Evolutionary conservation across 306 rosid species (phyloP).

Genomic region (Acacia confusa): DNA sequence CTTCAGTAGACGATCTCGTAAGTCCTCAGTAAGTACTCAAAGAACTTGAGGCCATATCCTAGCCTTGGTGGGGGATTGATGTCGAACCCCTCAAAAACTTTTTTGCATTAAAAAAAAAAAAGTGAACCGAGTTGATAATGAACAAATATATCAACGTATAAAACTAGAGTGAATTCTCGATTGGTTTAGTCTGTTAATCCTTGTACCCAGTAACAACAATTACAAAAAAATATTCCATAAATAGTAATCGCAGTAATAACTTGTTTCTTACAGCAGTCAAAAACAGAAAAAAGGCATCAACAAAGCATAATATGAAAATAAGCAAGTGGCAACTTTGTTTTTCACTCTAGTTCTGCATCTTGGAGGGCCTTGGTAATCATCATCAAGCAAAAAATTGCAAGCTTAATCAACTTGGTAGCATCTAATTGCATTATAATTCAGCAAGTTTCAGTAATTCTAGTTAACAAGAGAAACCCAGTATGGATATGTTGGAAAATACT

Average conservation of each 20-base stretch:
- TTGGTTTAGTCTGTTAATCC: background rate
- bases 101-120: too few species aligned
- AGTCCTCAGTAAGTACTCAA: too few species aligned
- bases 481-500: too few species aligned
- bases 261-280: conserved; percentile 47
- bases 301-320: background rate
- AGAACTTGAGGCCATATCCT: too few species aligned
- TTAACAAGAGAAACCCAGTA: background rate
- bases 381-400: background rate
- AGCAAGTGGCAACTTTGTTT: background rate
- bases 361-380: background rate
- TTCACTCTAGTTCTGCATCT: background rate
- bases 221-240: background rate
- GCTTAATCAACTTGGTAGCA: background rate
- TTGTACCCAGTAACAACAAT: background rate
- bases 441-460: background rate
- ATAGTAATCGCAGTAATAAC: background rate
- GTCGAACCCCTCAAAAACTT: too few species aligned
- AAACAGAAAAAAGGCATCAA: background rate
- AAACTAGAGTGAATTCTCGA: background rate
- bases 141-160: background rate
- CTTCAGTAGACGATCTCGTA: too few species aligned
- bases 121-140: background rate
- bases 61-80: too few species aligned
- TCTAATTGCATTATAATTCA: background rate